Evolutionary conservation across 2,329 filamentous ascomycete genomes (phyloP), one percentile per base, ranked within the genome.

Genomic region (Hawksworthiomyces lignivorus): DNA sequence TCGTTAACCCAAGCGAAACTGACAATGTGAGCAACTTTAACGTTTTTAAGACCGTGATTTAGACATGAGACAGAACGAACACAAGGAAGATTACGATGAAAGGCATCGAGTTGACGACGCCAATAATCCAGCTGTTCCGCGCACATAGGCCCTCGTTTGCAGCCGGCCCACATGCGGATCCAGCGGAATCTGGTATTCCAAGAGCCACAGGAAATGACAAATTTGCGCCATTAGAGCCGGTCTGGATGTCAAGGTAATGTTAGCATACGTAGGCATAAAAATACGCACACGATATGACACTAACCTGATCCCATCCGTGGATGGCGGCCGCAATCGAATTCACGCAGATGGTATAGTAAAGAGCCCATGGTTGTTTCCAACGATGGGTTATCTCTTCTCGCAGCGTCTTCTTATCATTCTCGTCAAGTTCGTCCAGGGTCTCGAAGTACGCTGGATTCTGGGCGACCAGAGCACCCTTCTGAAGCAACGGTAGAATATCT

Each of bases 251-350:
- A 19, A 34, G 19, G 2, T n/a, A 31, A 7, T n/a, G n/a, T n/a
- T n/a, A n/a, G n/a, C n/a, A n/a, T n/a, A n/a, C n/a, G n/a, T n/a
- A n/a, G n/a, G n/a, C n/a, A n/a, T n/a, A n/a, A n/a, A n/a, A n/a
- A n/a, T n/a, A n/a, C n/a, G n/a, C n/a, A 26, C n/a, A n/a, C n/a
- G n/a, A n/a, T n/a, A n/a, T 65, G 24, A 26, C 63, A 47, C 31
- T 9, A 8, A 19, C 17, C 31, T 36, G 75, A 48, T 82, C 78
- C 78, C 77, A 82, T 17, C 79, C 77, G 51, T 80, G 76, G 7
- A 83, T 78, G n/a, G 79, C 79, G 12, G 81, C 81, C 39, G 78
- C 80, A 39, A 84, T 73, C 30, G 80, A 83, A 57, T 79, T 83
- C 21, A 77, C 73, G 11, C 73, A 64, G 50, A 86, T 82, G 31